Evolutionary conservation across 2,329 filamentous ascomycete genomes (phyloP).

Genomic region (Aureobasidium leucospermi): DNA sequence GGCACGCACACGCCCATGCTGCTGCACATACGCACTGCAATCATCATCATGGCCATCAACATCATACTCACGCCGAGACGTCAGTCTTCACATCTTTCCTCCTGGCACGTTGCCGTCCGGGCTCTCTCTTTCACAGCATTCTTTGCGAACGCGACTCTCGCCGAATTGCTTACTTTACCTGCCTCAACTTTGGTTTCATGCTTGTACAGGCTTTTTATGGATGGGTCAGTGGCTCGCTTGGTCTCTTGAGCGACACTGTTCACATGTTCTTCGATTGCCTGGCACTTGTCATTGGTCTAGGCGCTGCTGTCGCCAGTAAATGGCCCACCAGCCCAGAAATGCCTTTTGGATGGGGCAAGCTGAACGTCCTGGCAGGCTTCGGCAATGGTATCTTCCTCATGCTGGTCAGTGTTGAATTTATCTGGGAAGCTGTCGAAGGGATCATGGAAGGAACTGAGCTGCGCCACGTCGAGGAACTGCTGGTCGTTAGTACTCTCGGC

Average conservation of each 20-base stretch:
- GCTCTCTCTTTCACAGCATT: constrained; percentile 77
- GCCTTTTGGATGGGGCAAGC: constrained; percentile 93
- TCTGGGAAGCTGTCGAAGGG: constrained; percentile 86
- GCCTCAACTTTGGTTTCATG: constrained; percentile 92
- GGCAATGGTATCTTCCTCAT: constrained; percentile 93
- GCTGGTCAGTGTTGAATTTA: constrained; percentile 92
- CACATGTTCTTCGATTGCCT: constrained; percentile 99
- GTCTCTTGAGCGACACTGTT: constrained; percentile 93
- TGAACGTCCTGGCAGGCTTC: constrained; percentile 92
- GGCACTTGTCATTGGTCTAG: constrained; percentile 79
- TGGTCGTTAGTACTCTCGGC: constrained; percentile 80
- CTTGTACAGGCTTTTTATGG: constrained; percentile 89
- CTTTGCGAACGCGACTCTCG: constrained; percentile 86
- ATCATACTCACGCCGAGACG: constrained; percentile 36
- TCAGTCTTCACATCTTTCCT: constrained; percentile 67
- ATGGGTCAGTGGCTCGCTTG: constrained; percentile 84
- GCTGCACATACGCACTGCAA: constrained; percentile 18
- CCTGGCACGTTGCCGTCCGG: constrained; percentile 60
- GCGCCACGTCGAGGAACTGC: constrained; percentile 74
- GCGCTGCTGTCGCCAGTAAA: constrained; percentile 91
- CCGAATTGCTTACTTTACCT: constrained; percentile 95
- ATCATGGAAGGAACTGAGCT: constrained; percentile 78
- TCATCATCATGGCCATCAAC: constrained; percentile 18
- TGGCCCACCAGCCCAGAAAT: constrained; percentile 87
- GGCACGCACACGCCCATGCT: neutral